Base-by-base conservation (phyloP, 2,329 filamentous ascomycete genomes). In the Clonostachys byssicola region DNA sequence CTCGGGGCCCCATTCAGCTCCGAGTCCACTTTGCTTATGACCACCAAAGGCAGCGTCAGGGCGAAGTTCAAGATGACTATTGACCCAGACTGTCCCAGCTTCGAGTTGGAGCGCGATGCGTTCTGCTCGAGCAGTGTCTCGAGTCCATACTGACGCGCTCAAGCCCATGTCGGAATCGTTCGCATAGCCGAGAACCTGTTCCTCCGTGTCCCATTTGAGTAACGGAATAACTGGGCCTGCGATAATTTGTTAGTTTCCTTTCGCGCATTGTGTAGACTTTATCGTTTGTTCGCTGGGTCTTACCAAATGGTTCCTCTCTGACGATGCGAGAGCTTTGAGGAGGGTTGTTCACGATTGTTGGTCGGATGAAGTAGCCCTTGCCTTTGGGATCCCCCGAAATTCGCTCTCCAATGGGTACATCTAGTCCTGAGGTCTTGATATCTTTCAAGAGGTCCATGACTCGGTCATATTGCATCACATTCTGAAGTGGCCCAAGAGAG, bases 61-160 rank as follows among this genome's bases (percentile, higher is more conserved):
- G 0, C 58, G 55, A 0, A 70, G 38, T 9, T 71, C 66, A n/a
- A 67, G 67, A 14, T 72, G 68, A 1, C 60, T 58, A 60, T 86
- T 85, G 53, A 85, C 75, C 74, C 79, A 85, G 1, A 86, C 76
- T 10, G 65, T 75, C 0, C 82, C 82, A 0, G 77, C 73, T 54
- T 83, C 74, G 10, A 86, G 59, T 42, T 73, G 68, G 23, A 71
- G 59, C 0, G 77, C 81, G 40, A 86, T 74, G 5, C 66, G 63
- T 33, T 71, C 68, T 0, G 79, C 81, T 5, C 70, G 65, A 1
- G 62, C 63, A 2, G 78, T 47, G 49, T 86, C 78, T 14, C 66
- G 69, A 13, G 70, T 76, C 69, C 80, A 86, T 0, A 86, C 73
- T 0, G 79, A 80, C 2, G 77, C 74, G 0, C 78, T 79, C 1